Evolutionary conservation across 2,329 filamentous ascomycete species (phyloP).

Genomic region (Sclerotinia trifoliorum): DNA sequence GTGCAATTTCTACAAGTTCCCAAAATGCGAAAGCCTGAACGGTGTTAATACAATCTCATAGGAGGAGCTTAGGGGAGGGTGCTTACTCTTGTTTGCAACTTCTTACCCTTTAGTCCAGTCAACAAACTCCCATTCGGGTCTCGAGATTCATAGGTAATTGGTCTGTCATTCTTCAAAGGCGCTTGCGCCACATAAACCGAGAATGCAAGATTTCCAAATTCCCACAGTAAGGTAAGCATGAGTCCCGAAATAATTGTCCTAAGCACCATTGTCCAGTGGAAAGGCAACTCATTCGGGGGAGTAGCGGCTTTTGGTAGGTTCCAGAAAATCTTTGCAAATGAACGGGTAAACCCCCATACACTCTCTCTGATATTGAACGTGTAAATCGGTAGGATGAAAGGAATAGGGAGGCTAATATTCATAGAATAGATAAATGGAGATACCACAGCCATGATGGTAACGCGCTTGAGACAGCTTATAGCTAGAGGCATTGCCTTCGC

Average conservation of each 20-base stretch:
- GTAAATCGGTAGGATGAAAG: constrained; percentile 49
- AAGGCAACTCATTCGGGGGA: constrained; percentile 57
- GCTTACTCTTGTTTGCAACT: constrained; percentile 68
- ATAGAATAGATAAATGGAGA: constrained; percentile 42
- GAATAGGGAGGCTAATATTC: constrained; percentile 45
- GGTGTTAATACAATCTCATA: constrained; percentile 26
- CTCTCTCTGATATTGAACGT: constrained; percentile 58
- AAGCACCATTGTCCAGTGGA: constrained; percentile 53
- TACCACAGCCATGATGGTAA: constrained; percentile 45
- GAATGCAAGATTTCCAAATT: constrained; percentile 73
- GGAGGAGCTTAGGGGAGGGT: neutral
- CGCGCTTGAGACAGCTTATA: constrained; percentile 37
- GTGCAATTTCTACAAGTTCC: constrained; percentile 80
- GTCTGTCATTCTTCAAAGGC: constrained; percentile 80
- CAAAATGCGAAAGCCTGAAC: constrained; percentile 80
- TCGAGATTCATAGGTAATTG: constrained; percentile 79
- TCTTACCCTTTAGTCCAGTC: constrained; percentile 80
- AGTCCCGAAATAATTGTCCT: constrained; percentile 62
- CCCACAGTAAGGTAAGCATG: constrained; percentile 71
- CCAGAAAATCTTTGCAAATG: constrained; percentile 70
- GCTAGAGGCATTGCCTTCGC: constrained; percentile 40
- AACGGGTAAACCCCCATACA: constrained; percentile 69
- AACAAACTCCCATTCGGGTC: constrained; percentile 90
- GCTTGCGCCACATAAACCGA: constrained; percentile 76
- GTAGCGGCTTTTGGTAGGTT: constrained; percentile 71